Evolutionary conservation across 768 basidiomycete species (phyloP).

Genomic region (Boletus sp.): DNA sequence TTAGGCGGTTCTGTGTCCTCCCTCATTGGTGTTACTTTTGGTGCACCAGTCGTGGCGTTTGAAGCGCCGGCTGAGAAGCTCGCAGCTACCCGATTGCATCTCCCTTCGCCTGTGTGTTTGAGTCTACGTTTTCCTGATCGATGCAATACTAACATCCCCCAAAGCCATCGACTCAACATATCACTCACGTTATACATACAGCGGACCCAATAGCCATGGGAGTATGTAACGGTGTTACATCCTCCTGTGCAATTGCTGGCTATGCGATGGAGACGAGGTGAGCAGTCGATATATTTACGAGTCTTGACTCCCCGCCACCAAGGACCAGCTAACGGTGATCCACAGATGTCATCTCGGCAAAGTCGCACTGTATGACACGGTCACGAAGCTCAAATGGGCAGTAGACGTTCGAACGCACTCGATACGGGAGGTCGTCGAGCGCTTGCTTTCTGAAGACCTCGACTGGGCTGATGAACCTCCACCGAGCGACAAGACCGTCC

Average conservation of each 20-base stretch:
- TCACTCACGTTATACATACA: slow-evolving; percentile 89
- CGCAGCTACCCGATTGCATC: slow-evolving; percentile 75
- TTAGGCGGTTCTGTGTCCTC: slow-evolving; percentile 85
- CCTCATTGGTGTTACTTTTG: slow-evolving; percentile 85
- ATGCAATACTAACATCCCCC: background rate
- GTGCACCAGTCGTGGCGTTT: slow-evolving; percentile 87
- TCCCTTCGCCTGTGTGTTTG: slow-evolving; percentile 72
- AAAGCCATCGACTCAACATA: slow-evolving; percentile 67
- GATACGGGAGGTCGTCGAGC: slow-evolving; percentile 69
- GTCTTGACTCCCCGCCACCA: background rate
- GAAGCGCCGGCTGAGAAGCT: slow-evolving; percentile 76
- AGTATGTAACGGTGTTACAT: slow-evolving; percentile 71
- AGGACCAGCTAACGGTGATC: background rate
- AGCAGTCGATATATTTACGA: slow-evolving; percentile 3
- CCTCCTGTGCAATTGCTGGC: slow-evolving; percentile 76
- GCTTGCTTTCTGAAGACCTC: slow-evolving; percentile 50
- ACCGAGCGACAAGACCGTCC: slow-evolving; percentile 1
- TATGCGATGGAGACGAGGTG: slow-evolving; percentile 78
- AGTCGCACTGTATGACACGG: slow-evolving; percentile 81
- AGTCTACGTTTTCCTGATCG: background rate
- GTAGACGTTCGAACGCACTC: slow-evolving; percentile 71
- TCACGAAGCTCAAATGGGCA: slow-evolving; percentile 73
- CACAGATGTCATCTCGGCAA: slow-evolving; percentile 85
- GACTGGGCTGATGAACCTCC: slow-evolving; percentile 44
- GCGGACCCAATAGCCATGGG: slow-evolving; percentile 94